phyloP scores from a whole-genome alignment of 2,329 filamentous ascomycete species.

The Nemania bipapillata region DNA sequence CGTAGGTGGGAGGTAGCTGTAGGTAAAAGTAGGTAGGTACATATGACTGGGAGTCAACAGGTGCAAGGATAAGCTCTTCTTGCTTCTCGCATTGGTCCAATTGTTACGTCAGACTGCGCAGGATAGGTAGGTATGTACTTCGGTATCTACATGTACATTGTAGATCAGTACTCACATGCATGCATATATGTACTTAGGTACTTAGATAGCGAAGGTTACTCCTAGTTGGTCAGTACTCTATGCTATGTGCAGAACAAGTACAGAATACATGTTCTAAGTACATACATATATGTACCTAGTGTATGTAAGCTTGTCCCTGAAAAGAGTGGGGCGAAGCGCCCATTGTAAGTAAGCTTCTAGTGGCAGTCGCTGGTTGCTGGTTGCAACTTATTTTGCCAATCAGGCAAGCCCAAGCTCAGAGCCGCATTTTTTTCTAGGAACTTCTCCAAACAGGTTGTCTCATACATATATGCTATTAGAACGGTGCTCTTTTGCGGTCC shows the following conservation, averaged over 20 bases:
- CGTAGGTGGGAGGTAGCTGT: slow-evolving; percentile 36
- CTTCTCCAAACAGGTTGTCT: neutral
- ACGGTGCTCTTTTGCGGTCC: neutral
- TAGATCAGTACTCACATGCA: too few species aligned
- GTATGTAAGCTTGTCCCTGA: too few species aligned
- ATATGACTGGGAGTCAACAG: neutral
- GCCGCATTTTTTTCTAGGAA: slow-evolving; percentile 14
- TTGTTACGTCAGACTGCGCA: slow-evolving; percentile 1
- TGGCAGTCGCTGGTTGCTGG: slow-evolving; percentile 11
- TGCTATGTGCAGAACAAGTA: too few species aligned
- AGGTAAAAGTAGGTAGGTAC: neutral
- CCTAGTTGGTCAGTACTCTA: too few species aligned
- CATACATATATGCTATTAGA: neutral
- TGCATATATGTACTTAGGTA: too few species aligned
- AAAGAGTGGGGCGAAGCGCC: too few species aligned
- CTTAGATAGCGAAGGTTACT: too few species aligned
- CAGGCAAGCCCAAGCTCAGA: slow-evolving; percentile 8
- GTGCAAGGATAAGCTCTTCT: slow-evolving; percentile 2
- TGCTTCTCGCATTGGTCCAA: neutral
- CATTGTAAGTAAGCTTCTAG: neutral
- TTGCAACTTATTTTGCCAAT: slow-evolving; percentile 20
- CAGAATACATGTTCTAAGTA: too few species aligned
- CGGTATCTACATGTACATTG: neutral
- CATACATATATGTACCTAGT: too few species aligned
- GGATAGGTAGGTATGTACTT: too few species aligned